phyloP scores from a whole-genome alignment of 225 moss, liverwort and hornwort genomes.

The Pleurozium schreberi region DNA sequence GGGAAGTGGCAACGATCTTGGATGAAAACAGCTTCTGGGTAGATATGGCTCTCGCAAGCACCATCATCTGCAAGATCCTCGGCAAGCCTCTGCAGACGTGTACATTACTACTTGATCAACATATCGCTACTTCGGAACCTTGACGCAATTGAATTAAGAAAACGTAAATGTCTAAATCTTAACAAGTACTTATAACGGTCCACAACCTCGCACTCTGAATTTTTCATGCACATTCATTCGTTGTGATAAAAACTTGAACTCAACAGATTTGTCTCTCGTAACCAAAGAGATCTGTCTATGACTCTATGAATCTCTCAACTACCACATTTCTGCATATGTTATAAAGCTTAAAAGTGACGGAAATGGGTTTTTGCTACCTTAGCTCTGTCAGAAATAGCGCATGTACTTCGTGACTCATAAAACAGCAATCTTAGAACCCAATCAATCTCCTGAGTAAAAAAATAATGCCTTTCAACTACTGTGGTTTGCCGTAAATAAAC shows the following conservation, averaged over 20 bases:
- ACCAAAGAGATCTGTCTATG: neutral
- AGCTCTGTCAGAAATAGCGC: neutral
- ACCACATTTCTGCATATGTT: neutral
- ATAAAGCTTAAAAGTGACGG: neutral
- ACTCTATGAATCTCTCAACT: neutral
- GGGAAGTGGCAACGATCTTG: slow-evolving; percentile 76
- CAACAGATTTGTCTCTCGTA: neutral
- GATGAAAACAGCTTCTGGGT: slow-evolving; percentile 68
- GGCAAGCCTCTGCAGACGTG: slow-evolving; percentile 41
- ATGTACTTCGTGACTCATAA: neutral
- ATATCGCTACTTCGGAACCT: neutral
- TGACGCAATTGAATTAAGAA: neutral
- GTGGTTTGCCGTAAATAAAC: neutral
- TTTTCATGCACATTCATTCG: neutral
- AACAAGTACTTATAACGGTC: neutral
- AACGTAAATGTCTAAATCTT: neutral
- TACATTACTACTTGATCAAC: neutral
- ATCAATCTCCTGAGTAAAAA: neutral
- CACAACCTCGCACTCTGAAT: neutral
- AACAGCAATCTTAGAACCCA: neutral
- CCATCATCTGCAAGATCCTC: slow-evolving; percentile 44
- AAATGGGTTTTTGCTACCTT: neutral
- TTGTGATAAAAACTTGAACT: neutral
- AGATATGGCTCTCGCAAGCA: slow-evolving; percentile 73
- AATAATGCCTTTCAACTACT: neutral